Evolutionary conservation across 106 monocot species (phyloP).

Genomic region (Xerophyta viscosa): DNA sequence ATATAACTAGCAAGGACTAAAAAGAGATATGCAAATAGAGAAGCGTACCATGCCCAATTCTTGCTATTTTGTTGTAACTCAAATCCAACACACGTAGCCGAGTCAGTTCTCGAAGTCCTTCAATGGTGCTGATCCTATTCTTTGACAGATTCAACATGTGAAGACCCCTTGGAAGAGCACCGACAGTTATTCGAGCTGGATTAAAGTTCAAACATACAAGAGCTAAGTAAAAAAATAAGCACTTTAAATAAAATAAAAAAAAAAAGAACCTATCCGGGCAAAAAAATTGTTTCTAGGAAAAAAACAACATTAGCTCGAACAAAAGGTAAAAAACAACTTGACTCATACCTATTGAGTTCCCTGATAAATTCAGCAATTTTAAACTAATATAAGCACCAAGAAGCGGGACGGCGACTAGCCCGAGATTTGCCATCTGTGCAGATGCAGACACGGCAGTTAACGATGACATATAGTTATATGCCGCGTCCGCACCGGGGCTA

Average conservation of each 20-base stretch:
- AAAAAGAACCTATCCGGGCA: not conserved
- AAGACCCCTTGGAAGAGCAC: slow-evolving; percentile 79
- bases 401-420: slow-evolving; percentile 48
- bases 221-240: too few relatives aligned
- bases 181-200: slow-evolving; percentile 64
- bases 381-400: slow-evolving; percentile 40
- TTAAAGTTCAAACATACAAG: not conserved
- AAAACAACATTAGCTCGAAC: not conserved
- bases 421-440: slow-evolving; percentile 54
- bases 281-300: slow-evolving; percentile 1
- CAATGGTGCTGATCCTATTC: slow-evolving; percentile 70
- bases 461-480: slow-evolving; percentile 23
- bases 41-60: slow-evolving; percentile 78
- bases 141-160: slow-evolving; percentile 77
- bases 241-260: too few relatives aligned
- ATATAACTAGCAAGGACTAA: not conserved
- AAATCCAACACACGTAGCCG: slow-evolving; percentile 70
- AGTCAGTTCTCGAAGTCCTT: slow-evolving; percentile 76
- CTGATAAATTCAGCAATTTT: slow-evolving; percentile 43
- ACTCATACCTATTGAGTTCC: slow-evolving; percentile 48
- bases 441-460: slow-evolving; percentile 37
- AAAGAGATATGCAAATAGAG: not conserved
- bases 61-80: slow-evolving; percentile 63
- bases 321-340: not conserved
- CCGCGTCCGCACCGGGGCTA: slow-evolving; percentile 27